Evolutionary conservation across 2,329 filamentous ascomycete species (phyloP), one percentile per base, ranked within the genome.

Genomic region (Diaporthe longicolla): DNA sequence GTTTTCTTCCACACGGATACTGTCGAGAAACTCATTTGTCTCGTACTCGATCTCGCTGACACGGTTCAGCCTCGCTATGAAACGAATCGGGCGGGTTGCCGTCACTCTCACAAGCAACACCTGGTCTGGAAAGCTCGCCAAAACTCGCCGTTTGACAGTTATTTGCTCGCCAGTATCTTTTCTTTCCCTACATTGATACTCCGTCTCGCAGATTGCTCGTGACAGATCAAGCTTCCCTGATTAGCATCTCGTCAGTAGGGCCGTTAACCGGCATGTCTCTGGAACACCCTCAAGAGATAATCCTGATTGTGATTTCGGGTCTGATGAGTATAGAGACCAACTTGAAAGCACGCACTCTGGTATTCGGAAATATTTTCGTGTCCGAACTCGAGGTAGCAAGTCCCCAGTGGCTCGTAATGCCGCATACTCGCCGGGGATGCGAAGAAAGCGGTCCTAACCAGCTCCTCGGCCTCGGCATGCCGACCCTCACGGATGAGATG

Each of bases 391-490:
- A 87, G 52, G n/a, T 82, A 83, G 11, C 85, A 76, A 8, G 75
- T 79, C 0, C 82, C 82, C 11, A 83, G 69, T 3, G 82, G 85
- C 73, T 88, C 86, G 75, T 87, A 88, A 74, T 87, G 84, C 52
- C 86, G 81, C 77, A 86, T 85, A 55, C 82, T 84, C 59, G 83
- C 82, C 17, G 86, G 86, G 17, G 82, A 85, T 32, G 84, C 83
- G 75, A 86, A 85, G 75, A 88, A 88, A 6, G 83, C 82, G 55
- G 78, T 78, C 59, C 81, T 78, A 35, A 82, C 81, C 24, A 87
- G 76, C 65, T 82, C 81, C 76, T 87, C 85, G 4, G 85, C 86
- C 70, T 85, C 81, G 19, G 70, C 73, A 77, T 86, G 84, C 32
- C 80, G 78, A 10, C 82, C 82, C 5, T 79, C 78, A 9, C 84